Conservation (phyloP, 2,329 filamentous ascomycete genomes). For the Shiraia bambusicola region DNA sequence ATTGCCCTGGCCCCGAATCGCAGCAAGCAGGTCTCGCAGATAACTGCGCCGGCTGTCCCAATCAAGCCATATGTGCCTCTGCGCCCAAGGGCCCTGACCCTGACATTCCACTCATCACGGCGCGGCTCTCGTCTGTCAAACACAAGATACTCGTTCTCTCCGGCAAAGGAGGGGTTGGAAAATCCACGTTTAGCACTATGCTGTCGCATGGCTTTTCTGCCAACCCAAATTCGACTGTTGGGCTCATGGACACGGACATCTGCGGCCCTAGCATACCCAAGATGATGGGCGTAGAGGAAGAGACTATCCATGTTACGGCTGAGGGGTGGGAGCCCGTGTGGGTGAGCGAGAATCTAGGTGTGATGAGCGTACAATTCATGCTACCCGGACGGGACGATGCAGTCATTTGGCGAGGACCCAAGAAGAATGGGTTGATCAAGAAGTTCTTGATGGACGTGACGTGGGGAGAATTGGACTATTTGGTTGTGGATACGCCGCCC, state of each 20-base stretch:
- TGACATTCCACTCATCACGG: slow-evolving; percentile 84
- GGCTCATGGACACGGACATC: slow-evolving; percentile 98
- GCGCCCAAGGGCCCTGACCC: slow-evolving; percentile 94
- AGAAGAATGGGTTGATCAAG: slow-evolving; percentile 98
- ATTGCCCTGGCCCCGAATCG: slow-evolving; percentile 89
- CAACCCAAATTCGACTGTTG: slow-evolving; percentile 76
- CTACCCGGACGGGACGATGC: slow-evolving; percentile 90
- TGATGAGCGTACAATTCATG: slow-evolving; percentile 99
- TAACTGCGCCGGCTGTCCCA: slow-evolving; percentile 91
- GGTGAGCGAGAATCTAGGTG: slow-evolving; percentile 89
- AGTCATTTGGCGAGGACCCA: slow-evolving; percentile 94
- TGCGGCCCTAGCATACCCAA: slow-evolving; percentile 95
- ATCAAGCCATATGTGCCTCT: slow-evolving; percentile 91
- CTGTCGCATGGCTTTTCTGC: slow-evolving; percentile 86
- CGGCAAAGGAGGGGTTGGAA: slow-evolving; percentile 95
- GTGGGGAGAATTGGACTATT: slow-evolving; percentile 92
- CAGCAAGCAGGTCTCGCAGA: slow-evolving; percentile 67
- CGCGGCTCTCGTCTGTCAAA: slow-evolving; percentile 75
- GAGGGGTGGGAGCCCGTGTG: slow-evolving; percentile 94
- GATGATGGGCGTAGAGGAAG: slow-evolving; percentile 95
- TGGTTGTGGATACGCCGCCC: slow-evolving; percentile 93
- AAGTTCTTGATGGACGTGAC: slow-evolving; percentile 97
- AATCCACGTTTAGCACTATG: slow-evolving; percentile 88
- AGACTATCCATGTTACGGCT: slow-evolving; percentile 88
- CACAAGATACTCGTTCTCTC: slow-evolving; percentile 93